phyloP scores from a whole-genome alignment of 2,329 filamentous ascomycete species.

The Aspergillus sp. region DNA sequence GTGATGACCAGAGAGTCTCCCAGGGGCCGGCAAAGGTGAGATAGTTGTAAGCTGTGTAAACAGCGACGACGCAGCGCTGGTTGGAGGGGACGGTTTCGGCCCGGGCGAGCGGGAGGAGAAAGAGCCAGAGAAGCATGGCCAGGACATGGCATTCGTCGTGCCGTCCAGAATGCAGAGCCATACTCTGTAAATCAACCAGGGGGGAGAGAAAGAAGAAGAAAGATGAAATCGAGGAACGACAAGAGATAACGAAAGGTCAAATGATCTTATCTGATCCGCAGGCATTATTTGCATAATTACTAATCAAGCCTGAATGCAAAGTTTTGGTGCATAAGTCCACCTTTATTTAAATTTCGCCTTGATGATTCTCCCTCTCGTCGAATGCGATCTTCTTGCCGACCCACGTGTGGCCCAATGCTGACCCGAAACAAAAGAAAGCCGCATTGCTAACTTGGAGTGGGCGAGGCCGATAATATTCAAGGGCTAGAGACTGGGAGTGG shows the following conservation, averaged over 20 bases:
- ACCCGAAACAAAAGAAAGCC: background rate
- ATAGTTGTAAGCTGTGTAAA: slow-evolving; percentile 25
- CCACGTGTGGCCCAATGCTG: background rate
- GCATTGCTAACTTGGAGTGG: background rate
- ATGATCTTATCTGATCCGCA: background rate
- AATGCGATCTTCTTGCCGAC: slow-evolving; percentile 21
- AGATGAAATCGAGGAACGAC: no score
- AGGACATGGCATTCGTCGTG: background rate
- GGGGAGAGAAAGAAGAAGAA: background rate
- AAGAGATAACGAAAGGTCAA: no score
- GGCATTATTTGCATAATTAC: background rate
- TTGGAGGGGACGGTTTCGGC: slow-evolving; percentile 7
- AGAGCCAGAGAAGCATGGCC: background rate
- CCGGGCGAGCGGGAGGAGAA: background rate
- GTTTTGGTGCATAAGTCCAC: background rate
- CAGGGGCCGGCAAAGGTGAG: slow-evolving; percentile 21
- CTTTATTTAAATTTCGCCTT: slow-evolving; percentile 13
- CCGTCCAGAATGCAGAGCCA: background rate
- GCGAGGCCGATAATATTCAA: background rate
- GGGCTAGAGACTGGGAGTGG: background rate
- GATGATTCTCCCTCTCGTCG: slow-evolving; percentile 41
- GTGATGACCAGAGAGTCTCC: slow-evolving; percentile 10
- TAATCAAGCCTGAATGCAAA: background rate
- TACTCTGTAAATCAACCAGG: background rate
- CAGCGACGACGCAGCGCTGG: slow-evolving; percentile 26